A percentile compares a stretch with the other conserved stretches of the same genome.
Evolutionary conservation across 768 basidiomycete genomes (phyloP).

Genomic region (Kwoniella europaea): DNA sequence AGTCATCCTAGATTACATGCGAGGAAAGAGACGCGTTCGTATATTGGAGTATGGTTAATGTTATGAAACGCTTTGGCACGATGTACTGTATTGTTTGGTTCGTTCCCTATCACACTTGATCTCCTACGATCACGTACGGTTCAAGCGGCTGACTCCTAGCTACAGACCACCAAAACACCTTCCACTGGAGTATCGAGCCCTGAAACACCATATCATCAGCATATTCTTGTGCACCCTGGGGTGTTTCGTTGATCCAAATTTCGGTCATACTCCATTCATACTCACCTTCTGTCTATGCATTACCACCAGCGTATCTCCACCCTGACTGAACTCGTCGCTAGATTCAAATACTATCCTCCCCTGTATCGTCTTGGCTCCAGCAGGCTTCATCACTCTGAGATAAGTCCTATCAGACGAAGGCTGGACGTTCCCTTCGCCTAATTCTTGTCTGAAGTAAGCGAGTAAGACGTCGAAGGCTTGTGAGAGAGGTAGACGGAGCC

Average conservation of each 20-base stretch:
- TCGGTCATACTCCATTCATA: background rate
- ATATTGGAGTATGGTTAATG: no score
- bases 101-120: constrained; percentile 9
- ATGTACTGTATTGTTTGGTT: no score
- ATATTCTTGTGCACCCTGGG: background rate
- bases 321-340: constrained; percentile 31
- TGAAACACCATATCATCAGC: constrained; percentile 8
- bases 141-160: constrained; percentile 42
- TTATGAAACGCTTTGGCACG: no score
- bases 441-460: constrained; percentile 28
- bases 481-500: constrained; percentile 30
- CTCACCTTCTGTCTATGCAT: constrained; percentile 44
- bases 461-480: constrained; percentile 35
- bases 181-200: constrained; percentile 54
- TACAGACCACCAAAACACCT: constrained; percentile 51
- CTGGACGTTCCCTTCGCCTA: constrained; percentile 35
- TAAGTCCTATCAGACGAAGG: background rate
- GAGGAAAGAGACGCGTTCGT: no score
- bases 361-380: constrained; percentile 35
- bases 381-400: constrained; percentile 40
- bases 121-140: constrained; percentile 46
- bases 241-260: background rate
- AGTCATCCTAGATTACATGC: no score
- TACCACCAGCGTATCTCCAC: constrained; percentile 34
- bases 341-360: constrained; percentile 32